Conservation (phyloP, 371 early-diverging fungal species). For the Mucor plumbeus region DNA sequence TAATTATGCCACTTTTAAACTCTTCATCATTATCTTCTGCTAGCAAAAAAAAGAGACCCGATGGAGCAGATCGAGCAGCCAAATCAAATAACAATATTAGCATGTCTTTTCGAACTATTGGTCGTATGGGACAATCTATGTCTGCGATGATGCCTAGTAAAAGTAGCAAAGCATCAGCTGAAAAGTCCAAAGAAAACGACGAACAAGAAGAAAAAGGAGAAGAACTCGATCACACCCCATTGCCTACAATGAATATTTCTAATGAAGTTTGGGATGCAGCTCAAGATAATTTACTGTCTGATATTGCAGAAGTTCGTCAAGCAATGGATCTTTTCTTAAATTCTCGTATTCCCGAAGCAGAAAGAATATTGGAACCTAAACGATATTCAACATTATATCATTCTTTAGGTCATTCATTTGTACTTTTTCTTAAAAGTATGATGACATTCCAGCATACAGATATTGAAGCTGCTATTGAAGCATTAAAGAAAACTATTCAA, state of each 20-base stretch:
- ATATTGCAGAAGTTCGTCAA: constrained; percentile 58
- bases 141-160: constrained; percentile 17
- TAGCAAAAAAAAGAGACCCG: constrained; percentile 86
- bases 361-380: constrained; percentile 54
- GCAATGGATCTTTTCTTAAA: constrained; percentile 72
- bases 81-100: constrained; percentile 72
- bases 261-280: constrained; percentile 14
- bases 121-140: constrained; percentile 28
- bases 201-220: constrained; percentile 13
- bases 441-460: constrained; percentile 79
- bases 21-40: constrained; percentile 77
- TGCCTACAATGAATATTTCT: constrained; percentile 15
- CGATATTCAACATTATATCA: constrained; percentile 61
- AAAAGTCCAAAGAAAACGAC: background rate
- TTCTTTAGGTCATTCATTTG: constrained; percentile 72
- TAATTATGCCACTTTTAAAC: constrained; percentile 12
- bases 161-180: constrained; percentile 4
- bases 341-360: constrained; percentile 70
- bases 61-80: constrained; percentile 82
- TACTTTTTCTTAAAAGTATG: constrained; percentile 68
- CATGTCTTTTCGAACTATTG: constrained; percentile 20
- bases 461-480: constrained; percentile 62
- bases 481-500: constrained; percentile 64
- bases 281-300: constrained; percentile 32
- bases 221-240: constrained; percentile 52